Conservation (phyloP, 2,329 filamentous ascomycete species). For the Xylaria sp. region DNA sequence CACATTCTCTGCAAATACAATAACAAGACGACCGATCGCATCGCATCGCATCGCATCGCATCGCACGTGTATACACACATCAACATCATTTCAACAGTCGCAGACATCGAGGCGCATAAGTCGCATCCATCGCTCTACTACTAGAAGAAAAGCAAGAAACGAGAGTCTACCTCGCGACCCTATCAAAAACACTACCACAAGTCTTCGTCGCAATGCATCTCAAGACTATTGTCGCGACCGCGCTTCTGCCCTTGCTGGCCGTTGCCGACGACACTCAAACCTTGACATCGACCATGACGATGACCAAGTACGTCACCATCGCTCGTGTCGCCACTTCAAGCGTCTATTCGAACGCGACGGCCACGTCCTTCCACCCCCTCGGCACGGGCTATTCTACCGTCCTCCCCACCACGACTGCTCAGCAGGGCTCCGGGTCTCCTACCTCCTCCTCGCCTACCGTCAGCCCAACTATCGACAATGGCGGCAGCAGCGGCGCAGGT, state of each 20-base stretch:
- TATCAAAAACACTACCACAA: conserved; percentile 22
- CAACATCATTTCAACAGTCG: conserved; percentile 23
- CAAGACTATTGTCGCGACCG: conserved; percentile 58
- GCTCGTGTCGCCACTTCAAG: conserved; percentile 53
- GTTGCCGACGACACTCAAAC: conserved; percentile 57
- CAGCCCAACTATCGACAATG: conserved; percentile 52
- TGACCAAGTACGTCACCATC: conserved; percentile 65
- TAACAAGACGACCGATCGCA: conserved; percentile 25
- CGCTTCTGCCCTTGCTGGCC: conserved; percentile 65
- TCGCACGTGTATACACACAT: conserved; percentile 37
- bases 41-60: conserved; percentile 30
- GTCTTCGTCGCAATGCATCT: conserved; percentile 55
- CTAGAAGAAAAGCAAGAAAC: conserved; percentile 23
- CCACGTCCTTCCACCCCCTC: conserved; percentile 46
- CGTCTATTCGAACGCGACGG: conserved; percentile 38
- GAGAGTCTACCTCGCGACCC: conserved; percentile 8
- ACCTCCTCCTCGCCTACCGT: conserved; percentile 47
- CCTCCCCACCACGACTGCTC: conserved; percentile 46
- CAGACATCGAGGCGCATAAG: conserved; percentile 25
- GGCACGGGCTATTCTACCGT: conserved; percentile 48
- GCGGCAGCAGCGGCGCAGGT: conserved; percentile 53
- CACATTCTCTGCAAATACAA: conserved; percentile 42
- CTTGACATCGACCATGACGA: conserved; percentile 61
- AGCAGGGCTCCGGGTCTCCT: conserved; percentile 42
- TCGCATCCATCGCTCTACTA: conserved; percentile 34